Evolutionary conservation across 768 basidiomycete genomes (phyloP), one percentile per base, ranked within the genome.

Genomic region (Leucocoprinus sp.): DNA sequence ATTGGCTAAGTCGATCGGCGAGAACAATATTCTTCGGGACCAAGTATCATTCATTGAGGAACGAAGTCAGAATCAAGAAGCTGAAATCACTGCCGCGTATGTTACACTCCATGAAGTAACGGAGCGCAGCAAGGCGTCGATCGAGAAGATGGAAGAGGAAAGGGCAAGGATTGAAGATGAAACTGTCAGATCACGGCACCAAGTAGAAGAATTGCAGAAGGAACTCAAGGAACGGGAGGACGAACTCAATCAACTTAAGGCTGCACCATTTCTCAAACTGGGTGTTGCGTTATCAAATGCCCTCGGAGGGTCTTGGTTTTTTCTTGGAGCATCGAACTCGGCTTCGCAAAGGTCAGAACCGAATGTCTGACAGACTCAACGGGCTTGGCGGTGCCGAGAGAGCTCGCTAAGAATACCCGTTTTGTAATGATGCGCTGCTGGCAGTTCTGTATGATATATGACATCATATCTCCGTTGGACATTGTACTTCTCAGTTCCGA

Each of bases 101-200:
- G 17, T 23, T 31, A 40, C 45, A 17, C 39, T 39, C 9, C 38
- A 22, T 19, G 45, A 47, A 1, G 37, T 47, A 33, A 47, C 37
- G 4, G 38, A 47, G 11, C 28, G 31, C 6, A 47, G 9, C 22
- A 34, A 23, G 23, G 29, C 17, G 15, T 45, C 44, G 12, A 6
- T 45, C 4, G 37, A 39, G 26, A 33, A 12, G 9, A n/a, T 39
- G 29, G 38, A 40, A n/a, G 38, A 47, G 9, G 45, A 47, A 29
- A 39, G 33, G 18, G 21, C 11, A 12, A 47, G 24, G 23, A 18
- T 40, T 11, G 45, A 33, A 5, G 38, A 40, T 4, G 29, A 40
- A 17, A 17, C 19, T 24, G 29, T 34, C 1, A 15, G 17, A 9
- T 12, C 40, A 24, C 21, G 22, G 4, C 22, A 22, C n/a, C 45